Evolutionary conservation across 2,329 filamentous ascomycete genomes (phyloP), one percentile per base, ranked within the genome.

Genomic region (Byssochlamys sp.): DNA sequence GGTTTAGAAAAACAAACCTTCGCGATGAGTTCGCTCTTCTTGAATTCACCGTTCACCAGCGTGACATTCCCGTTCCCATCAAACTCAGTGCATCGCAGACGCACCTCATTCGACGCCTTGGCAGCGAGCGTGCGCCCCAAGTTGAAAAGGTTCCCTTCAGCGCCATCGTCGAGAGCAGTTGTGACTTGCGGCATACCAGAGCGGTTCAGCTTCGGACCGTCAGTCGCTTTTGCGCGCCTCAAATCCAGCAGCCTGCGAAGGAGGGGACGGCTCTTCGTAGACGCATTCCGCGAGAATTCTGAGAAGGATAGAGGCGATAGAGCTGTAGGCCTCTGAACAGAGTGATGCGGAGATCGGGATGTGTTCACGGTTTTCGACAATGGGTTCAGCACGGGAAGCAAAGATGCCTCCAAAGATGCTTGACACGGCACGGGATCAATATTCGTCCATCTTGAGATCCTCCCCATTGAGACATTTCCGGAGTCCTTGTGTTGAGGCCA

Each of bases 1-100:
- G 19, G 39, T 19, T n/a, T 14, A 19, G 31, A 33, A 45, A 39
- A 45, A 68, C 73, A 55, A 74, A 91, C 89, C 81, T 94, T 96
- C 55, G 91, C 91, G 72, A 96, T 97, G 52, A 99, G 80, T 76
- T 99, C 94, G 67, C 86, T 94, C 80, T 99, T 99, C 77, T 94
- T 95, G 75, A 96, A 97, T 73, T 97, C 94, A 59, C 91, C 90
- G 69, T 95, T 95, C 24, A 95, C 88, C 58, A 97, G 79, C 24
- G 92, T 95, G 27, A 96, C 91, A 66, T 95, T 88, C 48, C 94
- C 94, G 67, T 89, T 84, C 71, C 91, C 90, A 67, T 97, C 91
- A 59, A 97, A 89, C 73, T 99, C 94, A 0, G 94, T 99, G 70
- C 94, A 99, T 56, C 94, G 83, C 63, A 99, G 78, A 59, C 90